Base-by-base conservation (phyloP, 768 basidiomycete species). In the Suillus paluster region DNA sequence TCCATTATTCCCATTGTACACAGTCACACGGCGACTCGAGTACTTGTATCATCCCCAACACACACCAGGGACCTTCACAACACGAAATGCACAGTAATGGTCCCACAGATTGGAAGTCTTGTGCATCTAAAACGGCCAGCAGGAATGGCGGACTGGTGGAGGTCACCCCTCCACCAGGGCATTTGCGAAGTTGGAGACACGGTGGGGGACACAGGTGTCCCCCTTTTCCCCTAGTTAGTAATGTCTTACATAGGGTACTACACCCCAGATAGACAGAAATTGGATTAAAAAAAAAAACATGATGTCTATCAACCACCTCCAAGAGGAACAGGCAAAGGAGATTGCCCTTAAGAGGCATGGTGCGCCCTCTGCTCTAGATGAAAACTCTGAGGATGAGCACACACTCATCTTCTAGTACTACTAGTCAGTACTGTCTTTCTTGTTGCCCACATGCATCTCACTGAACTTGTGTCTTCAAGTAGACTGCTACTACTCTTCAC, bases 191-290 rank as follows among this genome's bases (percentile, higher is more conserved):
- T 48, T 14, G 36, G 58, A 38, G 55, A 49, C 25, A 8, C 17
- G 34, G 55, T 30, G 27, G 58, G 58, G 33, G 58, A 53, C 58
- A 39, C 14, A 23, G 46, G 58, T 41, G 44, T 27, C 46, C 58
- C 48, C 45, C 36, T 59, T 46, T 23, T n/a, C n/a, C n/a, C 36
- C 46, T 59, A 59, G 58, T 11, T 36, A n/a, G 46, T 9, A 55
- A 38, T 59, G 58, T 52, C 58, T 36, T 59, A 59, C 48, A 59
- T 59, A 52, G 48, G 58, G 58, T 33, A 23, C 2, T 59, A 44
- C 19, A 58, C 53, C 57, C 57, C 57, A 41, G 30, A 2, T 10
- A 33, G 57, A 58, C 57, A 58, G n/a, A 19, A 58, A 58, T 58
- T 14, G 11, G 36, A 38, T n/a, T n/a, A 38, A 38, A 38, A 38